Evolutionary conservation across 345 rosid species (phyloP), one percentile per base, ranked within the genome.

Genomic region (Acer negundo): DNA sequence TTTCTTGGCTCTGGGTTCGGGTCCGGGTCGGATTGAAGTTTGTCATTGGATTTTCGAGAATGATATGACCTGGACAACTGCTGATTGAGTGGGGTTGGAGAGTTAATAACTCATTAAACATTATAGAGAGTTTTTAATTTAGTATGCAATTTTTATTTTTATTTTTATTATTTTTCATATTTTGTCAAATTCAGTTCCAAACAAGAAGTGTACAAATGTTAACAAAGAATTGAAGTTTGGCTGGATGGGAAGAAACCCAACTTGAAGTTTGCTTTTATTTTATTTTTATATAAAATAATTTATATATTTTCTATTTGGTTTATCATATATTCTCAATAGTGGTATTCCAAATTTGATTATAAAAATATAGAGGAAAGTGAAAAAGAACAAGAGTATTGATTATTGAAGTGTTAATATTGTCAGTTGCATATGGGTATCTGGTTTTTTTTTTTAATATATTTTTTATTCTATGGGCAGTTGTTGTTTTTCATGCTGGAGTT

Each of bases 1-100:
- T 0, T 95, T 95, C 80, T 6, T 83, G 67, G 90, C 95, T 6
- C 66, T 95, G 31, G 94, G 97, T 15, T 86, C 90, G 58, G 83
- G 89, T 59, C 98, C 98, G 2, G 98, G 97, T 69, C 84, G 64
- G 75, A 89, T 89, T 23, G 97, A 93, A 78, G 93, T 92, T 1
- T 93, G 98, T 31, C 98, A 93, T 76, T 93, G 98, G 98, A 95
- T 95, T 26, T 95, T 95, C 58, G 90, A 95, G 82, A 90, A 90
- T 78, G 97, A 95, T 72, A 73, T 95, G 93, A 92, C 89, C 13
- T 93, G 97, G 97, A 85, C 85, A 10, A 67, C 75, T 0, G 84
- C 87, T 0, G 92, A 89, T 79, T 82, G 62, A 11, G 67, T 44
- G 46, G 35, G 7, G 49, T 55, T 35, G 38, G 38, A 35, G 5